Base-by-base conservation (phyloP, 2,329 filamentous ascomycete species). In the Beauveria australis region DNA sequence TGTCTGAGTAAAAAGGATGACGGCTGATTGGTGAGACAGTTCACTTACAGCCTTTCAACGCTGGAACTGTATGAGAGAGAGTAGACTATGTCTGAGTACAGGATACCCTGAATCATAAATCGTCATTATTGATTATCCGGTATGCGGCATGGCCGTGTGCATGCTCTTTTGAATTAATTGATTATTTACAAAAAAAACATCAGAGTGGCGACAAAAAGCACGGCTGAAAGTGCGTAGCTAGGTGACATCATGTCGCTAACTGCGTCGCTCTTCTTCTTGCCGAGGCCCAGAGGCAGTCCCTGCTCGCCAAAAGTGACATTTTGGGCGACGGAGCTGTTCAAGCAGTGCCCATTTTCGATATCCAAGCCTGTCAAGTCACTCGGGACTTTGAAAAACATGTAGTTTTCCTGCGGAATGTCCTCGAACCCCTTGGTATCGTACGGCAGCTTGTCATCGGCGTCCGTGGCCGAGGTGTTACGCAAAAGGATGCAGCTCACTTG, bases 401-500 rank as follows among this genome's bases (percentile, higher is more conserved):
- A 92, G 64, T 77, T 81, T 37, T 78, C 78, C 70, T 87, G 82
- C 55, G 87, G 81, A 48, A 92, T 69, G 3, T 76, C 81, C 47
- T 44, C 37, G 47, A 59, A 52, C 9, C 56, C 56, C 18, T 40
- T 12, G 1, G 56, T 59, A 9, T 59, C 18, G 26, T 59, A 59
- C 24, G 89, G 89, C 72, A 92, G 91, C 63, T 81, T 79, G 71
- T 90, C 84, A 1, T 77, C 79, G 0, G 72, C 65, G 65, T 92
- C 89, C 0, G 89, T 92, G 0, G 85, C 79, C 9, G 81, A 84
- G 0, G 88, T 90, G 73, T 92, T 92, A 59, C 89, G 83, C 24
- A 93, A 75, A 65, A 90, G 83, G 66, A 92, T 92, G 72, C 89
- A 92, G 67, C 88, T 85, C 4, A 92, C 87, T 68, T 91, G 88